Evolutionary conservation across 116 monocot genomes (phyloP).

Genomic region (Dioscorea cayenensis): DNA sequence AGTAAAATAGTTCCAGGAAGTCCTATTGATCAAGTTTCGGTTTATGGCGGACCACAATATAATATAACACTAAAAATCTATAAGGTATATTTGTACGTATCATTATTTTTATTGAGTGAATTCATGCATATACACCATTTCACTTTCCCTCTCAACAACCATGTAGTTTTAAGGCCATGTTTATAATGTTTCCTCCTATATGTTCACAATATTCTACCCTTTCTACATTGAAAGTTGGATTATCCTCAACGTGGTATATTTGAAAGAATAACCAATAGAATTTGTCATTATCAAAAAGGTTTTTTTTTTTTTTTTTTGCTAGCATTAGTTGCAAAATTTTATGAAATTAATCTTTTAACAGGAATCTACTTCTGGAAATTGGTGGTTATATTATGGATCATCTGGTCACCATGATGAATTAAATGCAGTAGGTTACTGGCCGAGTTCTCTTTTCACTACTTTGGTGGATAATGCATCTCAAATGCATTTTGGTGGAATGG

Average conservation of each 20-base stretch:
- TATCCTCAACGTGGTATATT: too few species aligned
- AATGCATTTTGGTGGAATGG: neutral
- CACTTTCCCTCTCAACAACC: too few species aligned
- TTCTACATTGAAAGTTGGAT: neutral
- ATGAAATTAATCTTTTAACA: neutral
- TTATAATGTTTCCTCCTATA: too few species aligned
- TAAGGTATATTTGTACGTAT: neutral
- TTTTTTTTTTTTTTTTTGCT: too few species aligned
- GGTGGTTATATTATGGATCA: neutral
- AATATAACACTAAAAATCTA: neutral
- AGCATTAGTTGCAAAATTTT: too few species aligned
- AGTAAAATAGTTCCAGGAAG: neutral
- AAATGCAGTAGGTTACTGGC: conserved; percentile 7
- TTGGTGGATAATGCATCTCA: conserved; percentile 5
- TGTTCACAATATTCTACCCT: too few species aligned
- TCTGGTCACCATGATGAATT: neutral
- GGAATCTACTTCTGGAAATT: neutral
- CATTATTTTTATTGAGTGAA: too few species aligned
- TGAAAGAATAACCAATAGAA: too few species aligned
- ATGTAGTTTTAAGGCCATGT: too few species aligned
- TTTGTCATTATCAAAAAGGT: too few species aligned
- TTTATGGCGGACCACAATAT: neutral
- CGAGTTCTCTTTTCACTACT: conserved; percentile 5
- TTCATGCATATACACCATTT: too few species aligned
- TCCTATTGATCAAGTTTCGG: neutral